Conservation (phyloP, 345 rosid genomes). For the Brassica nigra region DNA sequence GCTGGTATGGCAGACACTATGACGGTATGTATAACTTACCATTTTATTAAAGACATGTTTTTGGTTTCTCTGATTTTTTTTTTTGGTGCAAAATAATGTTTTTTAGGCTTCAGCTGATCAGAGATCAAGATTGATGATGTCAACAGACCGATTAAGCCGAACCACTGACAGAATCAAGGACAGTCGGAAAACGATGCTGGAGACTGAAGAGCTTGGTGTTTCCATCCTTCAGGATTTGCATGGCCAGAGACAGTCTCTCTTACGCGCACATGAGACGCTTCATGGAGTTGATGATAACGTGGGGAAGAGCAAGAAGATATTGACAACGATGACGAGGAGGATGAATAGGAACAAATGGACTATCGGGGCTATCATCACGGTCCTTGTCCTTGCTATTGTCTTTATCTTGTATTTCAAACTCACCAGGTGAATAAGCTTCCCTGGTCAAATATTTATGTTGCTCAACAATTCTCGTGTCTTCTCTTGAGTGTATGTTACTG, state of each 20-base stretch:
- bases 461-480: neutral
- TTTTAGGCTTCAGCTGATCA: constrained; percentile 83
- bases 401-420: constrained; percentile 79
- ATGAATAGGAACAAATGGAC: constrained; percentile 88
- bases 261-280: constrained; percentile 73
- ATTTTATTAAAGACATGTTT: neutral
- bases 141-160: constrained; percentile 66
- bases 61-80: neutral
- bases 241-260: constrained; percentile 77
- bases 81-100: neutral
- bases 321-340: constrained; percentile 70
- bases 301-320: constrained; percentile 74
- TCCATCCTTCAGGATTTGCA: constrained; percentile 91
- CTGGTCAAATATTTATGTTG: neutral
- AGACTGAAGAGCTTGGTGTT: constrained; percentile 95
- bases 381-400: constrained; percentile 57
- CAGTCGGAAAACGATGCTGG: constrained; percentile 79
- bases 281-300: constrained; percentile 88
- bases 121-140: constrained; percentile 69
- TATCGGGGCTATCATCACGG: constrained; percentile 52
- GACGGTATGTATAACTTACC: constrained; percentile 44
- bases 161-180: constrained; percentile 73
- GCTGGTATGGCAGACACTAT: constrained; percentile 72
- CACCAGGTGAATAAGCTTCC: constrained; percentile 34
- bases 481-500: too few relatives aligned